Percentiles rank a stretch among this genome's conserved stretches.
Conservation (phyloP, 1,139 yeast genomes). For the Candida tunisiensis region DNA sequence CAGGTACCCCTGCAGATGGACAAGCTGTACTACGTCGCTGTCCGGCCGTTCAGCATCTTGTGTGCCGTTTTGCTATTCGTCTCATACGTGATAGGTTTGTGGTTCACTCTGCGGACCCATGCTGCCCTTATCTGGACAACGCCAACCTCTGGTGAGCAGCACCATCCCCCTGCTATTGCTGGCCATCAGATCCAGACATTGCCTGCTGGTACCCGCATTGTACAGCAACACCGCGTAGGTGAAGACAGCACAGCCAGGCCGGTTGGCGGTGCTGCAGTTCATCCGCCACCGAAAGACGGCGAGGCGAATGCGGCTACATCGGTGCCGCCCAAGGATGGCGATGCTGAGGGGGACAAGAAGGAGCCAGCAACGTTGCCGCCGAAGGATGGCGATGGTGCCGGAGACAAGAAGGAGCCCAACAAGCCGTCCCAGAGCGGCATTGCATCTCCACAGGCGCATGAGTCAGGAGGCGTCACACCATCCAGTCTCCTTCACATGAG, state of each 20-base stretch:
- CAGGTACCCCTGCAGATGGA: slow-evolving; percentile 60
- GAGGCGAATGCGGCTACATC: neutral
- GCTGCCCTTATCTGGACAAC: slow-evolving; percentile 94
- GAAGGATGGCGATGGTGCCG: slow-evolving; percentile 1
- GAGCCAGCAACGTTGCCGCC: neutral
- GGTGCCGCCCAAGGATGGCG: neutral
- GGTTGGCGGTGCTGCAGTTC: neutral
- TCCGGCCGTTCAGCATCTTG: slow-evolving; percentile 67
- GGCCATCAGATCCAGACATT: neutral
- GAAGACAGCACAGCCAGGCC: neutral
- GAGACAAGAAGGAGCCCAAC: slow-evolving; percentile 5
- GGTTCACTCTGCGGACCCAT: slow-evolving; percentile 89
- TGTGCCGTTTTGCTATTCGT: slow-evolving; percentile 71
- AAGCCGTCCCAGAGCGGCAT: no score
- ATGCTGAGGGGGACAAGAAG: no score
- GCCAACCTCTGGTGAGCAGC: slow-evolving; percentile 25
- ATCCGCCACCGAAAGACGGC: neutral
- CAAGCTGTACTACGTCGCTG: slow-evolving; percentile 42
- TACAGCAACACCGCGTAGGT: no score
- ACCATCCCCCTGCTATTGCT: neutral
- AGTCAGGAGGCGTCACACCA: no score
- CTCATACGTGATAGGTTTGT: slow-evolving; percentile 79
- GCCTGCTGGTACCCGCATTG: no score
- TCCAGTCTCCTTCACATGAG: no score
- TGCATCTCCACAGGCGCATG: no score